A percentile compares a stretch with the other conserved stretches of the same genome.
Conservation (phyloP, 73 alveolate species). For the Paramecium tetraurelia region DNA sequence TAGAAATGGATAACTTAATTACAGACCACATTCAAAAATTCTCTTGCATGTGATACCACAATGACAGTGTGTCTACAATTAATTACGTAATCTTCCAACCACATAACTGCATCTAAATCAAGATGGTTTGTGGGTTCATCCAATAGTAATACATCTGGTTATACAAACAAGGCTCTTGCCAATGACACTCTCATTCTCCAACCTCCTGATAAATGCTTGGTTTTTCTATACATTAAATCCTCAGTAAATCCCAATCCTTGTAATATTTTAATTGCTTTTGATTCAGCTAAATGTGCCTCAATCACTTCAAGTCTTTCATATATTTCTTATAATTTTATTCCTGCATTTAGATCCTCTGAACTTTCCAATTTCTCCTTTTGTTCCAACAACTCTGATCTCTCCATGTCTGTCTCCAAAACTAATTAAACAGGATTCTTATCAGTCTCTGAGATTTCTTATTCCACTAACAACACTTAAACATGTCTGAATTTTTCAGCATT, state of each 20-base stretch:
- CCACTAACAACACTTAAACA: constrained; percentile 93
- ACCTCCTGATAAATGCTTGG: constrained; percentile 96
- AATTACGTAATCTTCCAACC: constrained; percentile 95
- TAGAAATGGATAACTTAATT: constrained; percentile 97
- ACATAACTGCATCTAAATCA: constrained; percentile 98
- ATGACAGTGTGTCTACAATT: constrained; percentile 95
- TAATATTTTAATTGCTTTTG: constrained; percentile 86
- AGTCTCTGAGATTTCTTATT: constrained; percentile 90
- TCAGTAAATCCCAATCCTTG: constrained; percentile 92
- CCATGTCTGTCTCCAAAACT: constrained; percentile 62
- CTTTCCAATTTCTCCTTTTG: constrained; percentile 65
- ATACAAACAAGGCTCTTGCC: constrained; percentile 96
- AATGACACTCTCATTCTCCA: constrained; percentile 99
- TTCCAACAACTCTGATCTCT: constrained; percentile 52
- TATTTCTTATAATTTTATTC: constrained; percentile 71
- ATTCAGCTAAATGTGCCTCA: constrained; percentile 91
- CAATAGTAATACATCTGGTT: constrained; percentile 95
- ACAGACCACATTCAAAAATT: constrained; percentile 95
- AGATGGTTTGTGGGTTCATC: constrained; percentile 99
- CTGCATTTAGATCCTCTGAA: constrained; percentile 57
- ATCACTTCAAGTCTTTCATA: constrained; percentile 85
- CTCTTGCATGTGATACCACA: constrained; percentile 99
- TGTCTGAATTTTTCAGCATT: constrained; percentile 75
- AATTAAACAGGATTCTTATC: constrained; percentile 81
- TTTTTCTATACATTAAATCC: constrained; percentile 77